These are phyloP conservation scores for Saturnispora saitoi DNA, from an alignment of 805 yeast species.

Conservation along the genomic window DNA sequence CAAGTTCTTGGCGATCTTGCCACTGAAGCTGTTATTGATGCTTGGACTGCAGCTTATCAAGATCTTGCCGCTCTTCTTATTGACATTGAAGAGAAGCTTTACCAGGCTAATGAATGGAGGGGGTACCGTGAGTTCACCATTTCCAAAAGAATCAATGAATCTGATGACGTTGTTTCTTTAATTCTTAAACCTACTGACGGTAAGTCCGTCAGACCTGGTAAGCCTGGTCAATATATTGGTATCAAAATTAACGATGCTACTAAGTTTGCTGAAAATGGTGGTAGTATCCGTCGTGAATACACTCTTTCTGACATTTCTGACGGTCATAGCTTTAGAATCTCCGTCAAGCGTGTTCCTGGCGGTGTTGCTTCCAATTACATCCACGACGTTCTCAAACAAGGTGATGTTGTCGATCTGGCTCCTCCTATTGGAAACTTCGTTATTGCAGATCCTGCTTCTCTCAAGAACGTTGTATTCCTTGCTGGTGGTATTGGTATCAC, in stretches of 20 bases:
- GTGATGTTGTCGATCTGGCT: slow-evolving; percentile 40
- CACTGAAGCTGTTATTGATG: slow-evolving; percentile 46
- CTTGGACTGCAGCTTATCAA: slow-evolving; percentile 61
- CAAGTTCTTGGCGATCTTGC: slow-evolving; percentile 52
- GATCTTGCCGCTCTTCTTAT: slow-evolving; percentile 55
- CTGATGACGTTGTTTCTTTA: slow-evolving; percentile 41
- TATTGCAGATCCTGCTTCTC: slow-evolving; percentile 16
- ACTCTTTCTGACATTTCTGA: slow-evolving; percentile 37
- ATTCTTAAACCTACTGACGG: slow-evolving; percentile 41
- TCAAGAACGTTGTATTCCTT: slow-evolving; percentile 33
- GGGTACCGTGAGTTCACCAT: slow-evolving; percentile 49
- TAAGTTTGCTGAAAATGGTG: not conserved
- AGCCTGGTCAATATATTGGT: slow-evolving; percentile 11
- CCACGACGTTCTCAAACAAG: slow-evolving; percentile 39
- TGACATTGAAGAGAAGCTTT: slow-evolving; percentile 41
- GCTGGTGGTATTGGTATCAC: slow-evolving; percentile 66
- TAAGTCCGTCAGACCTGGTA: slow-evolving; percentile 6
- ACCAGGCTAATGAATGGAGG: slow-evolving; percentile 40
- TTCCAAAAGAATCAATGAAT: slow-evolving; percentile 34
- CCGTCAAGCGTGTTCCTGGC: slow-evolving; percentile 40
- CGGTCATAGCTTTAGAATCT: slow-evolving; percentile 40
- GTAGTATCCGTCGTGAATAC: slow-evolving; percentile 40
- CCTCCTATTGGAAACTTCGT: slow-evolving; percentile 50
- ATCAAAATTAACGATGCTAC: not conserved
- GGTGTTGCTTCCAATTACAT: slow-evolving; percentile 46